These are phyloP conservation scores for Casuarina equisetifolia DNA, from an alignment of 306 rosid species.

Conservation along the genomic window DNA sequence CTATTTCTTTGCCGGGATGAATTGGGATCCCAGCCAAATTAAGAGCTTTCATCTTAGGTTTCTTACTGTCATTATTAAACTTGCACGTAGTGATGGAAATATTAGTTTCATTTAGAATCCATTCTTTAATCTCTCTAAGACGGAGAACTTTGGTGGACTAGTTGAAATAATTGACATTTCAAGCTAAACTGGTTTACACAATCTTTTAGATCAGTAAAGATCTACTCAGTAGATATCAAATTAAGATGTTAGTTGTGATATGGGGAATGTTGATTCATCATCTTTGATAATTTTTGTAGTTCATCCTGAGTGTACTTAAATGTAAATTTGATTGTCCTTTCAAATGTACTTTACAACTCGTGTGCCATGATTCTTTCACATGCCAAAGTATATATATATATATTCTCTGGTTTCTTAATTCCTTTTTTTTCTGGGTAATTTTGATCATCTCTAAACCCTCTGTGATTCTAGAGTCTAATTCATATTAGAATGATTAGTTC, in stretches of 20 bases:
- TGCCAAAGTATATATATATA: not conserved
- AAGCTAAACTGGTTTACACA: not conserved
- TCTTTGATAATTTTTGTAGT: not conserved
- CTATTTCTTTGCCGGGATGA: not conserved
- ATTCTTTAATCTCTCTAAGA: not conserved
- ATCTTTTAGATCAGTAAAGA: not conserved
- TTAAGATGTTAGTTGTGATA: not conserved
- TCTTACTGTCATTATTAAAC: not conserved
- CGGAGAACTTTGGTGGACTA: not conserved
- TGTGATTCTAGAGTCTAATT: not conserved
- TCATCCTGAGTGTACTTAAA: too few relatives aligned
- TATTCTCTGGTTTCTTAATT: not conserved
- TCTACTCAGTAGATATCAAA: not conserved
- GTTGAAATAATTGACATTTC: too few relatives aligned
- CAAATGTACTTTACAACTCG: not conserved
- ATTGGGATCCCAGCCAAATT: not conserved
- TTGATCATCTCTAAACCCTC: not conserved
- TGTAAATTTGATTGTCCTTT: not conserved
- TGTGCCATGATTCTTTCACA: not conserved
- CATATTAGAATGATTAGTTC: not conserved
- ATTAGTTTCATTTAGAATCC: not conserved
- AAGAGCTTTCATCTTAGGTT: not conserved
- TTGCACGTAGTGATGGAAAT: too few relatives aligned
- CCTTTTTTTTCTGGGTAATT: not conserved
- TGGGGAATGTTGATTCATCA: not conserved